A percentile compares a stretch with the other conserved stretches of the same genome.
Conservation (phyloP, 208 protist species). For the Wallacemonas rigidus region DNA sequence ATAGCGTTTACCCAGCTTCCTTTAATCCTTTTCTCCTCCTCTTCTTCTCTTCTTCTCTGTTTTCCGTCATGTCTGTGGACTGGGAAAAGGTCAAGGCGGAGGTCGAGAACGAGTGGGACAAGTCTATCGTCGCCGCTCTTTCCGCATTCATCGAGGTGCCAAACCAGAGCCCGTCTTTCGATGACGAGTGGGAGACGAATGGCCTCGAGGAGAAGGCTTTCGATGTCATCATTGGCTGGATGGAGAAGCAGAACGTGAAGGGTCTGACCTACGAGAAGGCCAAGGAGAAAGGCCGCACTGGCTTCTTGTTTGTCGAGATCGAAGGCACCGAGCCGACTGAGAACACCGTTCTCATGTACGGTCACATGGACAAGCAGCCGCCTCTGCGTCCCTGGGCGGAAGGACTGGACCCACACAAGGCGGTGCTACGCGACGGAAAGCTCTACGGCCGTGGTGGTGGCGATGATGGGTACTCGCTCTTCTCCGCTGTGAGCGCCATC, state of each 20-base stretch:
- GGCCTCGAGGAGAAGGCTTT: slow-evolving; percentile 89
- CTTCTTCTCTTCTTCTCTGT: not conserved
- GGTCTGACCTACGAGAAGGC: slow-evolving; percentile 82
- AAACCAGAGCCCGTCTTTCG: slow-evolving; percentile 94
- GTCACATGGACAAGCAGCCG: slow-evolving; percentile 97
- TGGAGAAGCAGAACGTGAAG: slow-evolving; percentile 74
- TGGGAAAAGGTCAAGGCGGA: slow-evolving; percentile 53
- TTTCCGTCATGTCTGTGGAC: slow-evolving; percentile 17
- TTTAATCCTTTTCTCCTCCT: too few species aligned
- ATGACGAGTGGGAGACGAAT: slow-evolving; percentile 86
- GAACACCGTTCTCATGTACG: slow-evolving; percentile 93
- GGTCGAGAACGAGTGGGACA: slow-evolving; percentile 85
- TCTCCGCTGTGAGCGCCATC: slow-evolving; percentile 68
- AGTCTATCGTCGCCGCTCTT: slow-evolving; percentile 74
- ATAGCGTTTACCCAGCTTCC: too few species aligned
- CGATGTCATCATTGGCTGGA: slow-evolving; percentile 83
- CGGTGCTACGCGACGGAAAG: slow-evolving; percentile 83
- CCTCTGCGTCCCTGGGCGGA: slow-evolving; percentile 91
- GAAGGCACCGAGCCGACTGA: slow-evolving; percentile 50
- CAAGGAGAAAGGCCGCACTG: slow-evolving; percentile 69
- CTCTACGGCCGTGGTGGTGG: slow-evolving; percentile 91
- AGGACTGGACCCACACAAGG: slow-evolving; percentile 86
- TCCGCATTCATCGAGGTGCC: slow-evolving; percentile 92
- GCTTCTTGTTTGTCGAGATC: slow-evolving; percentile 88
- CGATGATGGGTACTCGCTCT: slow-evolving; percentile 93